A percentile compares a stretch with the other conserved stretches of the same genome.
Conservation (phyloP, 495 filamentous ascomycete genomes). For the Oidiodendron maius region DNA sequence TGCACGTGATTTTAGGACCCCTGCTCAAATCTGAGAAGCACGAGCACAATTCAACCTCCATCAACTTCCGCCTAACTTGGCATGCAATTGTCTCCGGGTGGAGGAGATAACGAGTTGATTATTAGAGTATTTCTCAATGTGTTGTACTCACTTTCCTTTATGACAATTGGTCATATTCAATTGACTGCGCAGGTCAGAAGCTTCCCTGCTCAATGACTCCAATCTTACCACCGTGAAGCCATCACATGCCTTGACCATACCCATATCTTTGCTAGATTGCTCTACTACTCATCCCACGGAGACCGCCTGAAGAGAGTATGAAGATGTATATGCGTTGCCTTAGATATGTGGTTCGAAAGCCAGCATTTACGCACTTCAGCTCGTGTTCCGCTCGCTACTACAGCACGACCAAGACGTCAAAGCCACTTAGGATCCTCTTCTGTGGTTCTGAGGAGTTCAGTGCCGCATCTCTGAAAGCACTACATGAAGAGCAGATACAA, state of each 20-base stretch:
- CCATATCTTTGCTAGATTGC: too few relatives aligned
- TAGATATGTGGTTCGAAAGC: neutral
- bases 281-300: neutral
- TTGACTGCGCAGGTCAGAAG: neutral
- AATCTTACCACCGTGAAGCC: too few relatives aligned
- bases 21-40: too few relatives aligned
- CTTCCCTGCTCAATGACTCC: too few relatives aligned
- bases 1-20: too few relatives aligned
- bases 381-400: neutral
- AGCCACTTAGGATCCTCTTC: conserved; percentile 84
- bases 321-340: neutral
- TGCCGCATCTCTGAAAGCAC: conserved; percentile 65
- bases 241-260: too few relatives aligned
- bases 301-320: neutral
- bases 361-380: neutral
- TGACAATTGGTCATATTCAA: neutral
- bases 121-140: too few relatives aligned
- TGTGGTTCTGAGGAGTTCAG: conserved; percentile 95
- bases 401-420: conserved; percentile 9
- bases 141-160: too few relatives aligned
- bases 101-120: too few relatives aligned
- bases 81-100: too few relatives aligned
- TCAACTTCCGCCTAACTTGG: too few relatives aligned
- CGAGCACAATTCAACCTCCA: too few relatives aligned
- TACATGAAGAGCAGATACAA: conserved; percentile 53